Percentiles rank a stretch among this genome's conserved stretches.
phyloP scores from a whole-genome alignment of 305 asterid species.

The Euphrasia arctica region DNA sequence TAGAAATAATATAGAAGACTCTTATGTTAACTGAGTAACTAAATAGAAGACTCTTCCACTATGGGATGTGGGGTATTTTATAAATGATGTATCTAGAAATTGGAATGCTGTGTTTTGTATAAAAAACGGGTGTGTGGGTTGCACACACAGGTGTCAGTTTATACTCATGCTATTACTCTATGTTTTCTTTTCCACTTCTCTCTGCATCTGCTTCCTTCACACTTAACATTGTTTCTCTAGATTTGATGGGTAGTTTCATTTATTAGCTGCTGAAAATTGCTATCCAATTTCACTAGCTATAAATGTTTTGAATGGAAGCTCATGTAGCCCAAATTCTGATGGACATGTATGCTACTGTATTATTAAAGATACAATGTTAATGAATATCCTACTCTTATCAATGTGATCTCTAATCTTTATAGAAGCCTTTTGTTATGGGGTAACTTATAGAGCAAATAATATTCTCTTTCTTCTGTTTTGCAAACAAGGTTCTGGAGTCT shows the following conservation, averaged over 20 bases:
- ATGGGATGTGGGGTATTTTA: background rate
- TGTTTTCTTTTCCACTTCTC: conserved; percentile 9
- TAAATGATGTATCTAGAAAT: background rate
- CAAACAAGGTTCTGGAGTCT: conserved; percentile 85
- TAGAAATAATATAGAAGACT: no score
- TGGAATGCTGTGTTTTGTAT: background rate
- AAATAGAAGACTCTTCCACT: no score
- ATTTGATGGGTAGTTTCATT: conserved; percentile 17
- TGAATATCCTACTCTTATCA: conserved; percentile 10
- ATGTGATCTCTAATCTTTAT: conserved; percentile 3
- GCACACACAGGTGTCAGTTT: background rate
- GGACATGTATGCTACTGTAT: conserved; percentile 10
- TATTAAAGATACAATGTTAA: conserved; percentile 3
- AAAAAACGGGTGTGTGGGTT: background rate
- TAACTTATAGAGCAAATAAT: conserved; percentile 6
- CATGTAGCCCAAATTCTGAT: conserved; percentile 8
- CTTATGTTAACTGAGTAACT: no score
- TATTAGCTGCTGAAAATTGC: conserved; percentile 22
- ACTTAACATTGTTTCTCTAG: conserved; percentile 12
- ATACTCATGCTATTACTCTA: conserved; percentile 8
- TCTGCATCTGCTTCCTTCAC: background rate
- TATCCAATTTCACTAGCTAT: conserved; percentile 5
- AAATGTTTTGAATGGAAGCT: conserved; percentile 5
- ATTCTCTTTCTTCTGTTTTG: conserved; percentile 17
- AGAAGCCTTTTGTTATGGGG: conserved; percentile 17